Evolutionary conservation across 2,329 filamentous ascomycete genomes (phyloP).

Genomic region (Calonectria pseudoreteaudii): DNA sequence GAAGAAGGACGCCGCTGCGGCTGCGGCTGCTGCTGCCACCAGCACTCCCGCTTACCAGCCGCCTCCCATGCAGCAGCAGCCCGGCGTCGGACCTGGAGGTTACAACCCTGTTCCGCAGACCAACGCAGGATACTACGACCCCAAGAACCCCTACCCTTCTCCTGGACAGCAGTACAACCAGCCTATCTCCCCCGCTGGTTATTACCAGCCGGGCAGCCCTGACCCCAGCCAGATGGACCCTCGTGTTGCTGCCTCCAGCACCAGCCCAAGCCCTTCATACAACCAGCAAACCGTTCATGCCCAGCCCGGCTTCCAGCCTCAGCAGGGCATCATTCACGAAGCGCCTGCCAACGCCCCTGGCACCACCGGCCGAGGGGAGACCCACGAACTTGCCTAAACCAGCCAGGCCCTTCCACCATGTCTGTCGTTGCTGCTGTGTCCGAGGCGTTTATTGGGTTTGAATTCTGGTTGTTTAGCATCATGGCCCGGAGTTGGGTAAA

Average conservation of each 20-base stretch:
- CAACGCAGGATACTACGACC: slow-evolving; percentile 42
- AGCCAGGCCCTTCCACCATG: not conserved
- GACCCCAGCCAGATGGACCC: slow-evolving; percentile 36
- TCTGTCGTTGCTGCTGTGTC: not conserved
- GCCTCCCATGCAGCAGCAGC: slow-evolving; percentile 32
- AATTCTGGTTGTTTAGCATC: slow-evolving; percentile 23
- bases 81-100: slow-evolving; percentile 23
- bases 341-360: slow-evolving; percentile 34
- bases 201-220: slow-evolving; percentile 29
- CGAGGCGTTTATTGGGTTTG: slow-evolving; percentile 27
- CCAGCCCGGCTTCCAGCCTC: slow-evolving; percentile 38
- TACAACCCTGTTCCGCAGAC: slow-evolving; percentile 29
- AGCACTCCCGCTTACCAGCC: slow-evolving; percentile 22
- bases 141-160: slow-evolving; percentile 41
- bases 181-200: slow-evolving; percentile 23
- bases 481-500: slow-evolving; percentile 33
- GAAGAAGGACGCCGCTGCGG: slow-evolving; percentile 25
- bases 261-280: slow-evolving; percentile 36
- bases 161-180: slow-evolving; percentile 37
- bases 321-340: slow-evolving; percentile 50
- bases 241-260: slow-evolving; percentile 25
- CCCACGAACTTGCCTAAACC: slow-evolving; percentile 54
- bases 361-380: slow-evolving; percentile 46
- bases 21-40: slow-evolving; percentile 22
- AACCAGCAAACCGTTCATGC: slow-evolving; percentile 28